phyloP scores from a whole-genome alignment of 2,329 filamentous ascomycete species.

The Arachnomyces sp. region DNA sequence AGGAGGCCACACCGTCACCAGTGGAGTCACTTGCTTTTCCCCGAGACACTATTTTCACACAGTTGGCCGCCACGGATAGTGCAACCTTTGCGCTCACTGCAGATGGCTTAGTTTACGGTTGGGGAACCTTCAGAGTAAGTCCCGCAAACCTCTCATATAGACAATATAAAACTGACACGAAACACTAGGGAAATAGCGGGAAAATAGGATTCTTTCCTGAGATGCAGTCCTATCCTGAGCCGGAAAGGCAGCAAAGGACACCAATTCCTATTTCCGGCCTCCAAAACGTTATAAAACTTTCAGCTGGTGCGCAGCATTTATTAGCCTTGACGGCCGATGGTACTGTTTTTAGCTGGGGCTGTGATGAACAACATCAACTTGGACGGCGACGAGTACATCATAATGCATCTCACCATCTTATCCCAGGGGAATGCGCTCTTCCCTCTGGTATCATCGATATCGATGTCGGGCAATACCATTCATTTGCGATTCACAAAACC shows the following conservation, averaged over 20 bases:
- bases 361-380: conserved; percentile 61
- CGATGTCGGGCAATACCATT: conserved; percentile 32
- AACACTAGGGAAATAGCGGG: too few relatives aligned
- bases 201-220: conserved; percentile 46
- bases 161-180: too few relatives aligned
- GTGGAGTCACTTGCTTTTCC: conserved; percentile 49
- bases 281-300: conserved; percentile 57
- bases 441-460: conserved; percentile 42
- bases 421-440: conserved; percentile 45
- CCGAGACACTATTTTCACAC: conserved; percentile 54
- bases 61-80: conserved; percentile 65
- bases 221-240: conserved; percentile 34
- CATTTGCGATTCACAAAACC: conserved; percentile 35
- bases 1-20: conserved; percentile 58
- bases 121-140: conserved; percentile 70
- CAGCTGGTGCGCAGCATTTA: conserved; percentile 62
- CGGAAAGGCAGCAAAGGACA: too few relatives aligned
- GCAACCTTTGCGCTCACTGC: conserved; percentile 68
- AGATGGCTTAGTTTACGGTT: conserved; percentile 71
- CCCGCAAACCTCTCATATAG: too few relatives aligned
- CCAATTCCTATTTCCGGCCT: conserved; percentile 44
- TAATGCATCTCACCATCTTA: too few relatives aligned
- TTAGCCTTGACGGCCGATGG: conserved; percentile 59
- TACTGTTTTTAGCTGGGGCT: conserved; percentile 62
- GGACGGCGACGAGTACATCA: too few relatives aligned